These are phyloP conservation scores for Aspergillus luchuensis DNA, from an alignment of 2,329 filamentous ascomycete species.

Conservation along the genomic window DNA sequence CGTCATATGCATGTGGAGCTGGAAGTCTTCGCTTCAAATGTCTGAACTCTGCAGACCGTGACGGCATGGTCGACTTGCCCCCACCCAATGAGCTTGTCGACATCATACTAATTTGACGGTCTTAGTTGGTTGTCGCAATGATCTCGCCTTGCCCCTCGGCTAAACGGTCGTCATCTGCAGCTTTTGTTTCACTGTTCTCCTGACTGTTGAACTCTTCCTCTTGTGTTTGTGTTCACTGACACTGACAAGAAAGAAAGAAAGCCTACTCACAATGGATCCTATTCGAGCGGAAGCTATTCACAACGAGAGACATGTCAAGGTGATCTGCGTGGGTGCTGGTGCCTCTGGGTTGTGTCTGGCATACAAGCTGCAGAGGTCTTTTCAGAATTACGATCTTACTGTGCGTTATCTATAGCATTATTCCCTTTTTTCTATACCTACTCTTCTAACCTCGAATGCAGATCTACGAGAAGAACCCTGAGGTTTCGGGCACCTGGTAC, in stretches of 20 bases:
- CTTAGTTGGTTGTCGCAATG: not conserved
- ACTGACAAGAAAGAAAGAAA: no score
- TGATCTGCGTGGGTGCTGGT: slow-evolving; percentile 28
- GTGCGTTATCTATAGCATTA: not conserved
- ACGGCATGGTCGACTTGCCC: not conserved
- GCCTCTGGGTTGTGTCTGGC: not conserved
- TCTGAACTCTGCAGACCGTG: not conserved
- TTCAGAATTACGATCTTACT: not conserved
- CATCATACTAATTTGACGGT: not conserved
- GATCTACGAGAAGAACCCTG: slow-evolving; percentile 32
- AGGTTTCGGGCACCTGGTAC: slow-evolving; percentile 36
- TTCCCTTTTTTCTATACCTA: no score
- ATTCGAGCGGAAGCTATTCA: not conserved
- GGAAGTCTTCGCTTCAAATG: not conserved
- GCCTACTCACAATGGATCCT: not conserved
- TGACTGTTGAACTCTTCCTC: not conserved
- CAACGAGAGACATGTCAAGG: not conserved
- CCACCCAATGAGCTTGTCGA: not conserved
- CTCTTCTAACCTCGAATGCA: not conserved
- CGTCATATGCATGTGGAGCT: not conserved
- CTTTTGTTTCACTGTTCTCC: not conserved
- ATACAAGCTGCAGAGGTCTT: slow-evolving; percentile 2
- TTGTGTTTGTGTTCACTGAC: not conserved
- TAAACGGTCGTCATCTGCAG: not conserved
- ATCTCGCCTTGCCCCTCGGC: not conserved